Base-by-base conservation (phyloP, 495 filamentous ascomycete species). In the Platismatia glauca region DNA sequence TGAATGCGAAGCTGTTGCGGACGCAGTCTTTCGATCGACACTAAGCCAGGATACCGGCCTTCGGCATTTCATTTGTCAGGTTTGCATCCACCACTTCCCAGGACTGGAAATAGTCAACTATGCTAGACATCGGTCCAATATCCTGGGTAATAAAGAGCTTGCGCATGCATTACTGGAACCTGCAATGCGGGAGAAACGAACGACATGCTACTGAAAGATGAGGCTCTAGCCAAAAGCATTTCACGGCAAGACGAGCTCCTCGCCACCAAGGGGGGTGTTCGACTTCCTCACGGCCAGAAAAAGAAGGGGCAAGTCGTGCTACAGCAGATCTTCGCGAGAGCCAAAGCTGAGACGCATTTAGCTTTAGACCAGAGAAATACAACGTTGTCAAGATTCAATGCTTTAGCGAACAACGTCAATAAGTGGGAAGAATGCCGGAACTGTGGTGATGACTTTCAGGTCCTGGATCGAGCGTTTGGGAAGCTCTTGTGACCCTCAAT, bases 381-480 rank as follows among this genome's bases (percentile, higher is more conserved):
- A 0, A 8, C 11, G 7, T 33, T 29, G 8, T 12, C 27, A 7
- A n/a, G 22, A 6, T 4, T 59, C 11, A 22, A 59, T 24, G 20
- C 18, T 2, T 29, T 46, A 8, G 31, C 50, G 16, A 9, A 33
- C 16, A 46, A 44, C 4, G 39, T 7, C 39, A 37, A 48, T 3
- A 5, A n/a, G 0, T 48, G 58, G 39, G 27, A 34, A 27, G 6
- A 33, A 9, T 59, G 58, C 22, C 58, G 41, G 15, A 59, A 59
- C 12, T 59, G 58, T 33, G 24, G 41, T 8, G 15, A 8, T 11
- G 7, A 20, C n/a, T 16, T 59, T 59, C 16, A 27, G 43, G 11
- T 44, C 27, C 1, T 59, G 43, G 38, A 31, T 59, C 24, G 58
- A 59, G 24, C 41, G 58, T 41, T 59, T 15, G 16, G n/a, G 44